Conservation (phyloP, 2,329 filamentous ascomycete species). For the Teratosphaeria pseudoeucalypti region DNA sequence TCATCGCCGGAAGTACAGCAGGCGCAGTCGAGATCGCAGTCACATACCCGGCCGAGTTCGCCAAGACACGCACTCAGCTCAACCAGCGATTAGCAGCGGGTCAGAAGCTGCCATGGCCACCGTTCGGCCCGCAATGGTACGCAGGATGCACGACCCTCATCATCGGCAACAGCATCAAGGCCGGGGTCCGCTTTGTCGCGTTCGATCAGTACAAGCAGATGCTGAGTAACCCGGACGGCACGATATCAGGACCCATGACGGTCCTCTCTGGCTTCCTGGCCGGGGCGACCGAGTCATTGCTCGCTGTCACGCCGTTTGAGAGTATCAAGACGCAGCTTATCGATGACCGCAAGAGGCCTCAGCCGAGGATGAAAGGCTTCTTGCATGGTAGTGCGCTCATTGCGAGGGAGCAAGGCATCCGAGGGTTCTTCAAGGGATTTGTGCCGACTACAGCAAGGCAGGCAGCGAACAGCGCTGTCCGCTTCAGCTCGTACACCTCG, state of each 20-base stretch:
- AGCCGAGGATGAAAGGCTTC: conserved; percentile 84
- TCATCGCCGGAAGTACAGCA: conserved; percentile 85
- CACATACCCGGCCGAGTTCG: conserved; percentile 92
- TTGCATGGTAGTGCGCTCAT: conserved; percentile 83
- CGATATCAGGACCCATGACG: conserved; percentile 79
- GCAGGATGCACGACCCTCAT: conserved; percentile 95
- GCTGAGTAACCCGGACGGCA: conserved; percentile 72
- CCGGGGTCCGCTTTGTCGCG: conserved; percentile 88
- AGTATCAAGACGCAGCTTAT: conserved; percentile 98
- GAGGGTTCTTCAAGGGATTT: conserved; percentile 95
- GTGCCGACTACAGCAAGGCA: conserved; percentile 90
- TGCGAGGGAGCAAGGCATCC: conserved; percentile 72
- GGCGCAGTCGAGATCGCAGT: conserved; percentile 93
- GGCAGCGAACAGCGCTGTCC: conserved; percentile 83
- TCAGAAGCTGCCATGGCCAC: conserved; percentile 87
- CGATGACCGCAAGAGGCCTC: conserved; percentile 79
- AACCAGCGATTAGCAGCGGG: conserved; percentile 72
- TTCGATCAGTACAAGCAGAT: conserved; percentile 89
- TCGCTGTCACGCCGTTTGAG: conserved; percentile 94
- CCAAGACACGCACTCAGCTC: conserved; percentile 88
- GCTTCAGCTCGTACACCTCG: conserved; percentile 89
- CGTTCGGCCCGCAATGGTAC: conserved; percentile 92
- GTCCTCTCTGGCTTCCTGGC: conserved; percentile 91
- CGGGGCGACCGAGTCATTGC: conserved; percentile 81
- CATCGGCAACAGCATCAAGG: conserved; percentile 92